A percentile compares a stretch with the other conserved stretches of the same genome.
phyloP scores from a whole-genome alignment of 2,329 filamentous ascomycete genomes.

The Thelonectria rubi region DNA sequence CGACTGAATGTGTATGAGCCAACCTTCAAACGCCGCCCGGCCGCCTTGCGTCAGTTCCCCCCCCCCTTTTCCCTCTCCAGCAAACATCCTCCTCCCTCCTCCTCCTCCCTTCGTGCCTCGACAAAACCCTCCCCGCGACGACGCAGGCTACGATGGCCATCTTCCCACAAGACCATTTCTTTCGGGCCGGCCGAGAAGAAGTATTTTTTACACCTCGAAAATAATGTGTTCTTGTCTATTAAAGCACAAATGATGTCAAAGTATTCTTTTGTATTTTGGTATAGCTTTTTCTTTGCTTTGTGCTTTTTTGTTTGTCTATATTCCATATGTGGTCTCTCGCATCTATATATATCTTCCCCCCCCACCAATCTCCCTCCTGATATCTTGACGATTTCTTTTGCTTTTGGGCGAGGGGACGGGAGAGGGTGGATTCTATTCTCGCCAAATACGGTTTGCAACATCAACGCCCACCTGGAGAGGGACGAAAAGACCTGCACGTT shows the following conservation, averaged over 20 bases:
- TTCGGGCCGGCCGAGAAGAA: conserved; percentile 30
- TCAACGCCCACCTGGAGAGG: conserved; percentile 21
- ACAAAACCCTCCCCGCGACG: not conserved
- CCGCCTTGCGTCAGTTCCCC: conserved; percentile 29
- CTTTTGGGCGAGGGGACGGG: conserved; percentile 19
- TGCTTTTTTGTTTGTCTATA: conserved; percentile 2
- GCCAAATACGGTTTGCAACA: not conserved
- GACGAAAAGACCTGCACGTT: conserved; percentile 29
- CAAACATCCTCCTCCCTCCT: conserved; percentile 23
- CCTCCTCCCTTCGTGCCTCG: not conserved
- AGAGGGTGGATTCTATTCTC: no score
- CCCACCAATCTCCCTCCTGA: not conserved
- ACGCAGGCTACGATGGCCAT: conserved; percentile 18
- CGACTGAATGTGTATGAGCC: conserved; percentile 44
- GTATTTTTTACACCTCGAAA: conserved; percentile 16
- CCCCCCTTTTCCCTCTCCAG: conserved; percentile 21
- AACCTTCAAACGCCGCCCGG: conserved; percentile 36
- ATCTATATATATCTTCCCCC: conserved; percentile 11
- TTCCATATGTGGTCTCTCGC: conserved; percentile 35
- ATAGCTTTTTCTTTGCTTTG: conserved; percentile 19
- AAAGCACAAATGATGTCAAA: conserved; percentile 18
- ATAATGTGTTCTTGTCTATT: conserved; percentile 23
- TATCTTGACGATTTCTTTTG: conserved; percentile 17
- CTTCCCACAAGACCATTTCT: conserved; percentile 23
- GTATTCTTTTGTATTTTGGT: conserved; percentile 8